Base-by-base conservation (phyloP, 371 early-diverging fungal genomes). In the Neoconidiobolus thromboides region DNA sequence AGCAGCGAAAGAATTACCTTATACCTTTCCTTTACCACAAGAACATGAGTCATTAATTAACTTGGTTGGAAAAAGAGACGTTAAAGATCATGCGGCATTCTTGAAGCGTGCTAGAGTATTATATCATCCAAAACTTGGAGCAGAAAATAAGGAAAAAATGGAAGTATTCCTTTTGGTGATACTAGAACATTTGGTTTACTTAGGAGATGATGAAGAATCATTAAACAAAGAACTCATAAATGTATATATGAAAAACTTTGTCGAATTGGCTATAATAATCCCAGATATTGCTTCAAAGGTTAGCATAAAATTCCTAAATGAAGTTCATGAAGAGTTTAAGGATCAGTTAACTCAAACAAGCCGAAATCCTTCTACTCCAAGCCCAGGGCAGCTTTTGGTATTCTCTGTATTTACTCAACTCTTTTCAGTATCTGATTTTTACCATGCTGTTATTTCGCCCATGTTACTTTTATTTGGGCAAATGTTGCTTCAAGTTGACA, bases 391-490 rank as follows among this genome's bases (percentile, higher is more conserved):
- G 56, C 58, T 86, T 51, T 69, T 78, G 36, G 61, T 76, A 36
- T 66, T 91, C 46, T 75, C 79, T 15, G 59, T 79, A 10, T 71
- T 89, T 47, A 79, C 79, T 1, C 76, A 81, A 48, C 71, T 85
- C 5, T 93, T 89, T 66, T 86, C 92, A 2, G 80, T 89, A 5
- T 91, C 94, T 2, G 96, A 96, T 78, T 77, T 81, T 57, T 76
- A 74, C 54, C 93, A 96, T 69, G 75, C 85, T 2, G 81, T 94
- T 12, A 75, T 84, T n/a, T 91, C 93, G 1, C 95, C 94, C 5
- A 77, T 85, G 14, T 71, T 77, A 61, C 60, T 90, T 6, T 69
- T 87, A 37, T 80, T 93, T 70, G 71, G 76, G 44, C 85, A 87
- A 68, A 83, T 76, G 57, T 66, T 65, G 6, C 43, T 57, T 44